These are phyloP conservation scores for Fusarium pseudoanthophilum DNA, from an alignment of 2,329 filamentous ascomycete genomes.

Conservation along the genomic window DNA sequence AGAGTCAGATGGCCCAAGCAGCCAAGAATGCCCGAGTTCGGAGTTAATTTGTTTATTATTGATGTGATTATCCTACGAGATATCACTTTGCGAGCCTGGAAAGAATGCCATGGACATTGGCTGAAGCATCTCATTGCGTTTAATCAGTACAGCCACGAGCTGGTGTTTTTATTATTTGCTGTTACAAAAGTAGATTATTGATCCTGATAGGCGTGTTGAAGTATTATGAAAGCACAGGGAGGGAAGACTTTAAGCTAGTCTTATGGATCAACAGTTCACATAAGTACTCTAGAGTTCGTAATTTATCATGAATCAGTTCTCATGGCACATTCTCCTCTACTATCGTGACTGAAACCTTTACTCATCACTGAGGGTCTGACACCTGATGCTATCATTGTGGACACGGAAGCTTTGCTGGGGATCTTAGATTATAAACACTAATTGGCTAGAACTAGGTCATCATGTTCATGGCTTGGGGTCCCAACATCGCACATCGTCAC, in stretches of 20 bases:
- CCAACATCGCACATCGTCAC: not conserved
- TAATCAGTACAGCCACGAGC: not conserved
- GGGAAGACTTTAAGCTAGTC: not conserved
- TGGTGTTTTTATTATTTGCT: not conserved
- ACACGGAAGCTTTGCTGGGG: not conserved
- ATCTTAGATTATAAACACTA: not conserved
- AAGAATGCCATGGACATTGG: not conserved
- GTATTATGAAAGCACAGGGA: not conserved
- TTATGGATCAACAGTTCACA: not conserved
- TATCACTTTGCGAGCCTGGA: not conserved
- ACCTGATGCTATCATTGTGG: no score
- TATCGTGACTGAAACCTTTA: not conserved
- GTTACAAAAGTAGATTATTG: not conserved
- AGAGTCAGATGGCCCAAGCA: not conserved
- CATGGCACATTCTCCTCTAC: not conserved
- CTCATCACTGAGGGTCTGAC: accelerated
- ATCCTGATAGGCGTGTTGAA: not conserved
- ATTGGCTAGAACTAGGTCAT: not conserved
- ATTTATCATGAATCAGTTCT: not conserved
- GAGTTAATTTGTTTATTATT: not conserved
- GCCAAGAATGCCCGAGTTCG: not conserved
- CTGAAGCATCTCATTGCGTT: not conserved
- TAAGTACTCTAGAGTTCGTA: not conserved
- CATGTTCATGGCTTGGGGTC: not conserved
- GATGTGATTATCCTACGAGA: not conserved